Base-by-base conservation (phyloP, 2,329 filamentous ascomycete genomes). In the Monilinia aucupariae region DNA sequence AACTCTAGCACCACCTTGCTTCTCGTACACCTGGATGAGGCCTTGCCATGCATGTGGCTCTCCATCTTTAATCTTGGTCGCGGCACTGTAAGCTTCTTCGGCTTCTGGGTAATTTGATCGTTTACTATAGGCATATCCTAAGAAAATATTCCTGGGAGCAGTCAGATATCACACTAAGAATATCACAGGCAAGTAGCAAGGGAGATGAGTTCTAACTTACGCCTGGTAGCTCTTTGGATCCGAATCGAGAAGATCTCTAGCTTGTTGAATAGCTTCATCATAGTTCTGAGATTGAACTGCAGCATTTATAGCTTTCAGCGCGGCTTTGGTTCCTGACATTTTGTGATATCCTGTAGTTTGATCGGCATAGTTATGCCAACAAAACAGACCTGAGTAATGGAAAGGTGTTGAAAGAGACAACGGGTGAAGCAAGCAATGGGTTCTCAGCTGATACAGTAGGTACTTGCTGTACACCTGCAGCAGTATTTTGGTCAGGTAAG, bases 11-110 rank as follows among this genome's bases (percentile, higher is more conserved):
- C 79, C 75, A 20, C 85, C 87, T 72, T 92, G 89, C 70, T 85
- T 88, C 76, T 96, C 91, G 73, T 91, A 97, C 37, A 97, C 76
- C 71, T 87, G 90, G 74, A 94, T 83, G 52, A 99, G 79, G 1
- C 94, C 94, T 74, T 96, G 90, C 91, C 91, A 97, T 68, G 90
- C 90, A 71, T 93, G 89, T n/a, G 85, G 79, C 69, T 97, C 92
- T 22, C 84, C 80, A 0, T 87, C 84, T 67, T 91, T 92, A 65
- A 91, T 78, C 25, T 81, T 79, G 7, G 89, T 84, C 1, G 93
- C 94, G 39, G 83, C 80, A 48, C 82, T 80, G 75, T 97, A 97
- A 1, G 87, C 85, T 41, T 81, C 83, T 69, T 94, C 92, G 0
- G 94, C 87, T 48, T 91, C 88, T 8, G 89, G 85, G 9, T 82